Conservation (phyloP, 2,329 filamentous ascomycete genomes). For the Colletotrichum melonis region DNA sequence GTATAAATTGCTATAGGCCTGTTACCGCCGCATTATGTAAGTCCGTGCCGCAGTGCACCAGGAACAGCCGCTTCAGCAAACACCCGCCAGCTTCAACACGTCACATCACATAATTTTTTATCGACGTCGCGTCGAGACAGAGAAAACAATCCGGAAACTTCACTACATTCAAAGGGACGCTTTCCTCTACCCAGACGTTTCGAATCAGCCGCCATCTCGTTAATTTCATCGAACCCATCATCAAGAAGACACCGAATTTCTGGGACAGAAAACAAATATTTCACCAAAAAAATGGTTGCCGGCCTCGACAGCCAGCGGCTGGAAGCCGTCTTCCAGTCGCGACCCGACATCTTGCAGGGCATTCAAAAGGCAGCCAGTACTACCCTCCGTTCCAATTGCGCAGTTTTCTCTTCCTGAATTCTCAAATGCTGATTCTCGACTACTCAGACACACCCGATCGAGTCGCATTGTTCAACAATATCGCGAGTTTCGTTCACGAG, state of each 20-base stretch:
- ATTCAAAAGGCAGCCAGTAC: constrained; percentile 66
- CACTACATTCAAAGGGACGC: background rate
- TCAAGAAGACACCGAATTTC: background rate
- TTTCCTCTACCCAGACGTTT: no score
- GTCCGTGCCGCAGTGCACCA: background rate
- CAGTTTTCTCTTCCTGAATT: background rate
- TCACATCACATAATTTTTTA: constrained; percentile 30
- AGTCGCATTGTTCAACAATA: constrained; percentile 67
- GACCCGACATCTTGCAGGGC: constrained; percentile 66
- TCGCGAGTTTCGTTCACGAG: constrained; percentile 61
- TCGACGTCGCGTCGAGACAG: constrained; percentile 22
- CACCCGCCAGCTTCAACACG: constrained; percentile 25
- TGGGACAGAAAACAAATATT: background rate
- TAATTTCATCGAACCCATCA: background rate
- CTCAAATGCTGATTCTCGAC: background rate
- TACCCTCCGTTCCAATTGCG: constrained; percentile 29
- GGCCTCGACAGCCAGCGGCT: constrained; percentile 63
- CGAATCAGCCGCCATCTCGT: background rate
- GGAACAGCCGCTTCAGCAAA: background rate
- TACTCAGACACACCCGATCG: constrained; percentile 60
- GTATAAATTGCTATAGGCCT: no score
- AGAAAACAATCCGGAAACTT: constrained; percentile 2
- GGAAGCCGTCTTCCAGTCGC: constrained; percentile 62
- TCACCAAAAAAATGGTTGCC: constrained; percentile 48
- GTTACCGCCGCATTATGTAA: constrained; percentile 20